phyloP scores from a whole-genome alignment of 208 protist species.

The Leishmania turanica region DNA sequence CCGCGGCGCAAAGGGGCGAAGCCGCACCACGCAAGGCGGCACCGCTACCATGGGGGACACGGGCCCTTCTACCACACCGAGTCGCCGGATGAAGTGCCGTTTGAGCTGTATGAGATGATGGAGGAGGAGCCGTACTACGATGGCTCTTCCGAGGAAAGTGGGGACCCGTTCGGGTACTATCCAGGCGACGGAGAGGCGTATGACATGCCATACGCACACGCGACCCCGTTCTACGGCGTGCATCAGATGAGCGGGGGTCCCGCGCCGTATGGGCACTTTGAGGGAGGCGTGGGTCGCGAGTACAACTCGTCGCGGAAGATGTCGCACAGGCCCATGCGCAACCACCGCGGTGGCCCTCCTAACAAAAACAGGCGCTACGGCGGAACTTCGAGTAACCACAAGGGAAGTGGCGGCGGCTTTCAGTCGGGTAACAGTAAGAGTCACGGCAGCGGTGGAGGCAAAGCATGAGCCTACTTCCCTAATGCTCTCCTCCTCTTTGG shows the following conservation, averaged over 20 bases:
- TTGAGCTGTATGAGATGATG: conserved; percentile 55
- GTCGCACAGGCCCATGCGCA: conserved; percentile 16
- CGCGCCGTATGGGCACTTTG: conserved; percentile 14
- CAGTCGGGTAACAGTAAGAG: background rate
- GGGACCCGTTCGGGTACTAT: conserved; percentile 64
- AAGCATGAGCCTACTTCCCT: background rate
- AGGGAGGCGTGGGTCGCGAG: conserved; percentile 9
- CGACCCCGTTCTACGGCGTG: conserved; percentile 57
- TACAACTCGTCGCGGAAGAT: conserved; percentile 25
- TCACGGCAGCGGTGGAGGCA: background rate
- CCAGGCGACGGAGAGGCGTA: conserved; percentile 32
- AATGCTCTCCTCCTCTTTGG: background rate
- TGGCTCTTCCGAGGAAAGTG: conserved; percentile 17
- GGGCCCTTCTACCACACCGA: conserved; percentile 68
- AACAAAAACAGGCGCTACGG: conserved; percentile 24
- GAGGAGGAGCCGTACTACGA: conserved; percentile 43
- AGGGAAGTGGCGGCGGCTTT: conserved; percentile 4
- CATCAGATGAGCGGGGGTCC: conserved; percentile 67
- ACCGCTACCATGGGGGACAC: conserved; percentile 9
- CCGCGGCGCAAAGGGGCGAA: conserved; percentile 21
- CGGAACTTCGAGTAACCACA: conserved; percentile 11
- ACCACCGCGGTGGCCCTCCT: conserved; percentile 24
- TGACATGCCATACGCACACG: conserved; percentile 35
- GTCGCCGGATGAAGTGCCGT: conserved; percentile 68
- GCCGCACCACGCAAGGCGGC: conserved; percentile 8